A percentile compares a stretch with the other conserved stretches of the same genome.
These are phyloP conservation scores for Fusarium verrucosum DNA, from an alignment of 2,329 filamentous ascomycete species.

Conservation along the genomic window DNA sequence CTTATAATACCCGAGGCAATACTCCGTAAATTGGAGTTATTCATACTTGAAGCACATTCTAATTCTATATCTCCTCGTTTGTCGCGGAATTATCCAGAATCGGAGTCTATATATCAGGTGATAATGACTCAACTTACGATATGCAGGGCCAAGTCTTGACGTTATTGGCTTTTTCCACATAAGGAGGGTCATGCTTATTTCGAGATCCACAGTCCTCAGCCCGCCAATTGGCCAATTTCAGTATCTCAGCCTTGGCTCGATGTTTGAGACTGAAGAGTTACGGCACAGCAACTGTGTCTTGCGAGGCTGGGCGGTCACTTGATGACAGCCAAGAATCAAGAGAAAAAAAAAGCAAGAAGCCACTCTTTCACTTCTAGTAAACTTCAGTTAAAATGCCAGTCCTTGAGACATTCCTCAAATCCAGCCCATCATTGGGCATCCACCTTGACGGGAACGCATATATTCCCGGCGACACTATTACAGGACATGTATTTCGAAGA, in stretches of 20 bases:
- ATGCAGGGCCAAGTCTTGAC: not conserved
- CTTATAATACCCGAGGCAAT: too few relatives aligned
- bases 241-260: not conserved
- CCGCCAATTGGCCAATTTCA: not conserved
- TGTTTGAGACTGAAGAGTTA: not conserved
- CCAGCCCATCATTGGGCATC: constrained; percentile 11
- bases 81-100: not conserved
- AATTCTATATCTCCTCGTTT: too few relatives aligned
- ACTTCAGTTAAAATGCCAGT: not conserved
- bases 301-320: not conserved
- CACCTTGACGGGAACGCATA: constrained; percentile 6
- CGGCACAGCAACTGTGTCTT: not conserved
- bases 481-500: constrained; percentile 40
- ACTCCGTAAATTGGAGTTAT: too few relatives aligned
- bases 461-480: constrained; percentile 42
- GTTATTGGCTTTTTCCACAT: not conserved
- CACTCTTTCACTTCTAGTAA: not conserved
- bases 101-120: not conserved
- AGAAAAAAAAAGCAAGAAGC: not conserved
- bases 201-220: not conserved
- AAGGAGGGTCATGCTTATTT: not conserved
- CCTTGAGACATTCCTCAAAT: not conserved
- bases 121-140: not conserved
- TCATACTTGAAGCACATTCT: too few relatives aligned
- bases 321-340: not conserved